Evolutionary conservation across 23 red algal genomes (phyloP).

Genomic region (Agarophyton chilense): DNA sequence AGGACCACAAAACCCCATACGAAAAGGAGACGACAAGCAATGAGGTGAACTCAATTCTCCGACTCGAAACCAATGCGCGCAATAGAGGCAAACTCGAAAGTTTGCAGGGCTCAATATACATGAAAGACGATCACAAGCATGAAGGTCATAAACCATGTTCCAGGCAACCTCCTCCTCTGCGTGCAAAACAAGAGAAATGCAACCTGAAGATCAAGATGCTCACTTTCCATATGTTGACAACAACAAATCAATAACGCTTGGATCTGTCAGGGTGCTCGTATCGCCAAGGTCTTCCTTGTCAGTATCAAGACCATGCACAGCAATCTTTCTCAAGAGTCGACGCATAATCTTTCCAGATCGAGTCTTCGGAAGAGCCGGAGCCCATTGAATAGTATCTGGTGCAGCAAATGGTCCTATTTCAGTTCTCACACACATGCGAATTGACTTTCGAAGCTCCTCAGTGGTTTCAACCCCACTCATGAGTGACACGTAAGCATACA

Average conservation of each 20-base stretch:
- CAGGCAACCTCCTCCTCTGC: too few species aligned
- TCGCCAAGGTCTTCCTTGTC: slow-evolving; percentile 79
- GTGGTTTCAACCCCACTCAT: slow-evolving; percentile 62
- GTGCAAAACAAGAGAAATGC: too few species aligned
- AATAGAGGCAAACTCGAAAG: too few species aligned
- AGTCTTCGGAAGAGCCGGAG: slow-evolving; percentile 95
- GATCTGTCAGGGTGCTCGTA: slow-evolving; percentile 91
- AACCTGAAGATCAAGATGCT: background rate
- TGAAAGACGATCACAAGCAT: too few species aligned
- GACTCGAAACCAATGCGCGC: too few species aligned
- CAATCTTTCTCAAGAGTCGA: slow-evolving; percentile 94
- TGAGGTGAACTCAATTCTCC: too few species aligned
- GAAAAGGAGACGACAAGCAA: too few species aligned
- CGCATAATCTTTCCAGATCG: slow-evolving; percentile 99
- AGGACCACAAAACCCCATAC: too few species aligned
- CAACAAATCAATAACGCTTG: slow-evolving; percentile 82
- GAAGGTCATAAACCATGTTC: too few species aligned
- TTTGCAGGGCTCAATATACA: too few species aligned
- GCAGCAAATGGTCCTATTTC: slow-evolving; percentile 94
- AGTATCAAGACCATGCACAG: slow-evolving; percentile 38
- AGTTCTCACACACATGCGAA: slow-evolving; percentile 61
- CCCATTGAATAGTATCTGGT: slow-evolving; percentile 90
- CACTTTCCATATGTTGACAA: slow-evolving; percentile 72
- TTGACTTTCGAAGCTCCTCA: slow-evolving; percentile 68
- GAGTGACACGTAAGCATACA: slow-evolving; percentile 94